A percentile compares a stretch with the other conserved stretches of the same genome.
Evolutionary conservation across 1,139 yeast species (phyloP).

Genomic region (Blastobotrys elegans): DNA sequence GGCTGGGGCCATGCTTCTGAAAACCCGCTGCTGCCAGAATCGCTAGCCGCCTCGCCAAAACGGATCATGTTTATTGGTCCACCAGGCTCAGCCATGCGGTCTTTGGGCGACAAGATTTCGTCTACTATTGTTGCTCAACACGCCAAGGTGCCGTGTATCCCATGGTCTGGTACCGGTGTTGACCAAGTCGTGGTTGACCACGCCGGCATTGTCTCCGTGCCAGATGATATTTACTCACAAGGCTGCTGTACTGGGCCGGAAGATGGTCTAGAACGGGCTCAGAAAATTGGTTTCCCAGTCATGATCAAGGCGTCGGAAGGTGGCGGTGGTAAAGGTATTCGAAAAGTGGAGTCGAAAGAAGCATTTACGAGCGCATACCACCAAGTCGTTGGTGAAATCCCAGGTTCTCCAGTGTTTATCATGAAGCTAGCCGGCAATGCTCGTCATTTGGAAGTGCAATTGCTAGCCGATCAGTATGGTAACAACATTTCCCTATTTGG

Average conservation of each 20-base stretch:
- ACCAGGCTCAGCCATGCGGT: conserved; percentile 98
- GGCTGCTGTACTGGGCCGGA: conserved; percentile 87
- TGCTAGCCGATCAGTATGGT: conserved; percentile 93
- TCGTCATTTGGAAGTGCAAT: conserved; percentile 91
- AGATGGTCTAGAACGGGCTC: conserved; percentile 83
- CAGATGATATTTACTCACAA: conserved; percentile 71
- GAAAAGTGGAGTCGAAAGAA: conserved; percentile 78
- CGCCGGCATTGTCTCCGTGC: conserved; percentile 75
- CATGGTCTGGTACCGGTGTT: conserved; percentile 99
- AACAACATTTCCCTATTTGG: conserved; percentile 90
- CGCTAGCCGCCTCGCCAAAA: conserved; percentile 83
- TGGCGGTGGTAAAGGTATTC: conserved; percentile 98
- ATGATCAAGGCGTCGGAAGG: conserved; percentile 98
- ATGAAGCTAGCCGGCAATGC: conserved; percentile 95
- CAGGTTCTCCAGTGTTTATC: conserved; percentile 92
- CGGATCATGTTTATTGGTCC: conserved; percentile 93
- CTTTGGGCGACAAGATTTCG: conserved; percentile 96
- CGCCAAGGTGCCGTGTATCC: conserved; percentile 95
- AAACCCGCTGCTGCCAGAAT: conserved; percentile 91
- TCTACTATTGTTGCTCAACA: conserved; percentile 98
- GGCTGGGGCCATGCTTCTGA: conserved; percentile 99
- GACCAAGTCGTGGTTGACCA: conserved; percentile 68
- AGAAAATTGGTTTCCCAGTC: conserved; percentile 86
- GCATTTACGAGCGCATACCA: conserved; percentile 66
- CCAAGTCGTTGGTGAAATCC: conserved; percentile 92